Conservation (phyloP, 2,329 filamentous ascomycete genomes). For the Talaromyces sp. region DNA sequence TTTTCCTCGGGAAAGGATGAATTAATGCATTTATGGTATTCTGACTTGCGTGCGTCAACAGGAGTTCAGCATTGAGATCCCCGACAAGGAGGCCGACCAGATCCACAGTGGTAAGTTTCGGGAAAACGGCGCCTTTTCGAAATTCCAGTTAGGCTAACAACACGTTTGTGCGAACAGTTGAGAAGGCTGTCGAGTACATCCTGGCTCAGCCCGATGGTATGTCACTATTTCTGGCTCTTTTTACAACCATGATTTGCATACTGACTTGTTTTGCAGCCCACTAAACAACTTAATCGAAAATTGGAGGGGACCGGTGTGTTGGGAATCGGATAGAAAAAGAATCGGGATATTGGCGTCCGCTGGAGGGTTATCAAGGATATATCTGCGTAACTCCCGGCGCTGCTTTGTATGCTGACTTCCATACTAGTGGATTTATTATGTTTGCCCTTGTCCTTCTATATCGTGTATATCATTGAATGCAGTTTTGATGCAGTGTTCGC, state of each 20-base stretch:
- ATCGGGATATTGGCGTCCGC: constrained; percentile 34
- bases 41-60: constrained; percentile 39
- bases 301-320: constrained; percentile 24
- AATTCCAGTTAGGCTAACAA: constrained; percentile 8
- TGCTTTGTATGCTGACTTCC: constrained; percentile 42
- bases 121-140: background rate
- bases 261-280: constrained; percentile 36
- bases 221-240: constrained; percentile 43
- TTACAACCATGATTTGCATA: background rate
- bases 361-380: constrained; percentile 33
- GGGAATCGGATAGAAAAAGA: constrained; percentile 39
- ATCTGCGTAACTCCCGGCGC: constrained; percentile 27
- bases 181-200: constrained; percentile 95
- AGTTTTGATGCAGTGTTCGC: constrained; percentile 29
- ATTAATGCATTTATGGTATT: background rate
- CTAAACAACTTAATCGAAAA: constrained; percentile 38
- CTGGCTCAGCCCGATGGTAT: constrained; percentile 86
- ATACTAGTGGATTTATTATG: constrained; percentile 39
- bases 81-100: constrained; percentile 91
- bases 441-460: constrained; percentile 36
- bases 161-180: constrained; percentile 62
- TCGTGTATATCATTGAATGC: constrained; percentile 49
- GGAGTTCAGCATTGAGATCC: constrained; percentile 93
- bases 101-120: constrained; percentile 83
- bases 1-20: constrained; percentile 16